Base-by-base conservation (phyloP, 345 rosid genomes). In the Hypericum perforatum region DNA sequence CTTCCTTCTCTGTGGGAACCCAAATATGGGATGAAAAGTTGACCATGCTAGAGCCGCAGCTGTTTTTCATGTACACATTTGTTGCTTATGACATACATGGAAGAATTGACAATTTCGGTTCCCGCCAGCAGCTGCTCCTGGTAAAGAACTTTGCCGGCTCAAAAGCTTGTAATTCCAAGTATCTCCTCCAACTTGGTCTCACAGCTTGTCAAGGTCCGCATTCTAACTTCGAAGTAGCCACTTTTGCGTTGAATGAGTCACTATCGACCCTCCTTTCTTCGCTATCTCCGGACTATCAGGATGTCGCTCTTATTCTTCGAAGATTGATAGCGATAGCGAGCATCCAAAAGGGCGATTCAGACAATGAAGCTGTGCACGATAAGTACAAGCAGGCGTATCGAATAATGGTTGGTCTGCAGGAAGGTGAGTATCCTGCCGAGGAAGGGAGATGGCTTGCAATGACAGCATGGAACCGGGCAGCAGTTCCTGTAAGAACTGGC, bases 361-460 rank as follows among this genome's bases (percentile, higher is more conserved):
- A 82, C 12, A 88, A 77, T 51, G 80, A 78, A 57, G 66, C 66
- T 0, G 86, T 88, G 39, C 62, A 69, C 53, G 42, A 50, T 37
- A 64, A 88, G 82, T 92, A 92, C 76, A 88, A 80, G 75, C 85
- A 85, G 69, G 96, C 94, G 3, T 82, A 76, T 63, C 52, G 90
- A 42, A 81, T 88, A 69, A 92, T 85, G 95, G 80, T 88, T 6
- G 96, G 98, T 42, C 64, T 92, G 70, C 78, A 77, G 64, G 94
- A 77, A 60, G 94, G 90, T 2, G 94, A 92, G 69, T 92, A 80
- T 66, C 97, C 97, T 0, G 63, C 50, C 7, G 97, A 85, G 52
- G 97, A 88, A 73, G 95, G 89, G 4, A 92, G 85, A 78, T 92
- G 98, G 98, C 90, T 83, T 1, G 94, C 80, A n/a, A 85, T 73